These are phyloP conservation scores for Picea mariana DNA, from an alignment of 83 land plant species.

Conservation along the genomic window DNA sequence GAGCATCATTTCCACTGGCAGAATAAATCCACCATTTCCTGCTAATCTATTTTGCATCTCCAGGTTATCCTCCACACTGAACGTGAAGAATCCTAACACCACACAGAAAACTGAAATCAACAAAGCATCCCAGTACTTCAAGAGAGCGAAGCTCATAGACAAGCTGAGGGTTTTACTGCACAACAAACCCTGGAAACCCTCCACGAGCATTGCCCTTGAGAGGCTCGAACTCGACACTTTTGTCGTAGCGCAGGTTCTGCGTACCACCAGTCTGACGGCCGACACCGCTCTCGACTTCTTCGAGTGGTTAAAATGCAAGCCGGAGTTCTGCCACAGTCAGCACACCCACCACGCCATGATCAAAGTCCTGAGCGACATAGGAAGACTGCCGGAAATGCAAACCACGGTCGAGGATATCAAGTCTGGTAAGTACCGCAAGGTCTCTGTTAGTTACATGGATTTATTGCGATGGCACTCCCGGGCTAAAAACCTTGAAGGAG, in stretches of 20 bases:
- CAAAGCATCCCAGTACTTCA: conserved; percentile 15
- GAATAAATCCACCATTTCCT: no score
- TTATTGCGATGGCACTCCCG: conserved; percentile 47
- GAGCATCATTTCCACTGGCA: no score
- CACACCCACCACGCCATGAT: conserved; percentile 49
- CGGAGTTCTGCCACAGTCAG: conserved; percentile 49
- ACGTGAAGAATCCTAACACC: no score
- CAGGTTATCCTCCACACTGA: no score
- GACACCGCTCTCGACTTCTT: conserved; percentile 57
- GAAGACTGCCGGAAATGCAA: conserved; percentile 23
- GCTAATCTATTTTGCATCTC: no score
- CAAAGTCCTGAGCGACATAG: conserved; percentile 45
- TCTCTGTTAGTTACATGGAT: conserved; percentile 39
- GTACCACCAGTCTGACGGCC: conserved; percentile 44
- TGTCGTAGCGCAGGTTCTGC: conserved; percentile 52
- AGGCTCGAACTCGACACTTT: conserved; percentile 48
- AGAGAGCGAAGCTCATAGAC: conserved; percentile 13
- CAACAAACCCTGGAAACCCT: conserved; percentile 15
- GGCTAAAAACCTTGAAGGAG: conserved; percentile 40
- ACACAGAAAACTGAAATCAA: background rate
- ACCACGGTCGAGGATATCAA: conserved; percentile 31
- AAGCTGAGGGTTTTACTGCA: conserved; percentile 16
- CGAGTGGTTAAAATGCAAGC: conserved; percentile 28
- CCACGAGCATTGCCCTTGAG: background rate
- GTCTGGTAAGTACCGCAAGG: conserved; percentile 16